These are phyloP conservation scores for Acorus calamus DNA, from an alignment of 106 monocot genomes.

Conservation along the genomic window DNA sequence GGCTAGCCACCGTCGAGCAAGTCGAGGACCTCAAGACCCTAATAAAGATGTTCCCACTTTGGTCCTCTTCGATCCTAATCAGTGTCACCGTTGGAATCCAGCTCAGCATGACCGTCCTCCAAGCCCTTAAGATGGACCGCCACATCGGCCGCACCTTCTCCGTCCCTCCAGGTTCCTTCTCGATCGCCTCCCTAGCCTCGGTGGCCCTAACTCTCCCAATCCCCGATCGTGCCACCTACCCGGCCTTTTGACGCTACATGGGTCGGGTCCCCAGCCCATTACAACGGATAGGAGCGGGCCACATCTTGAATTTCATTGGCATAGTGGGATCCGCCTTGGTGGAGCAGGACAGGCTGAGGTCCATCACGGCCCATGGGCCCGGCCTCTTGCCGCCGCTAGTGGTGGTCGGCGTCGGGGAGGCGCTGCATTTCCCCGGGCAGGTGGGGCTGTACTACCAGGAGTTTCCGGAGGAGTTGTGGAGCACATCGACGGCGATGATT, in stretches of 20 bases:
- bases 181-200: not conserved
- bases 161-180: slow-evolving; percentile 7
- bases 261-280: not conserved
- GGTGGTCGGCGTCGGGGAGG: slow-evolving; percentile 4
- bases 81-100: not conserved
- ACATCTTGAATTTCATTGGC: not conserved
- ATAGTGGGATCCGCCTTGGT: not conserved
- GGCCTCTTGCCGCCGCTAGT: slow-evolving; percentile 1
- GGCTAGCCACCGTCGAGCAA: not conserved
- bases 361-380: not conserved
- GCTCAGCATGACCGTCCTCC: slow-evolving; percentile 5
- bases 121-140: slow-evolving; percentile 18
- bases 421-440: slow-evolving; percentile 6
- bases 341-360: slow-evolving; percentile 1
- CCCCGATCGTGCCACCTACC: not conserved
- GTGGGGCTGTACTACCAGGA: slow-evolving; percentile 9
- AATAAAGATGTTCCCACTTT: slow-evolving; percentile 4
- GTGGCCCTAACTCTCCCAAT: not conserved
- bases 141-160: not conserved
- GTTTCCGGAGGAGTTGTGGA: not conserved
- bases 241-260: not conserved
- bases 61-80: slow-evolving; percentile 1
- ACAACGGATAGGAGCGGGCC: slow-evolving; percentile 4
- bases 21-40: slow-evolving; percentile 5
- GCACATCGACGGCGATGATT: slow-evolving; percentile 1